A percentile compares a stretch with the other conserved stretches of the same genome.
These are phyloP conservation scores for Calvatia gigantea DNA, from an alignment of 768 basidiomycete species.

Conservation along the genomic window DNA sequence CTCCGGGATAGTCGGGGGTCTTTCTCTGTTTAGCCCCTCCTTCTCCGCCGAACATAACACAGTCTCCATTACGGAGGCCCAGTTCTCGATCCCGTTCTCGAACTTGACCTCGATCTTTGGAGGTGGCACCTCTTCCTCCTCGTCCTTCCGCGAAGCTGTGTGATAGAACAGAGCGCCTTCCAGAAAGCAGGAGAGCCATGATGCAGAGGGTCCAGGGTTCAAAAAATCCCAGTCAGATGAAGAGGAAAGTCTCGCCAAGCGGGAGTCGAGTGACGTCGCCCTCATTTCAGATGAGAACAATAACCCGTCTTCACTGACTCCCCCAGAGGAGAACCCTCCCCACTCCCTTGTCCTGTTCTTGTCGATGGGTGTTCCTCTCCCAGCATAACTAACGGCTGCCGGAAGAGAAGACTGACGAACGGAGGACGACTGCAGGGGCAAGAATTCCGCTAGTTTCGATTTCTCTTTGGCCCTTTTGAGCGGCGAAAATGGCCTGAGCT, in stretches of 20 bases:
- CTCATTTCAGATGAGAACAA: slow-evolving; percentile 33
- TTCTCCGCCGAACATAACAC: slow-evolving; percentile 26
- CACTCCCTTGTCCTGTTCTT: slow-evolving; percentile 40
- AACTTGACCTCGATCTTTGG: slow-evolving; percentile 30
- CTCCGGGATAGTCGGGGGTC: slow-evolving; percentile 1
- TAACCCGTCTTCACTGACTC: slow-evolving; percentile 42
- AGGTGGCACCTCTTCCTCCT: slow-evolving; percentile 17
- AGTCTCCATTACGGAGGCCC: slow-evolving; percentile 39
- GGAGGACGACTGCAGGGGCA: slow-evolving; percentile 24
- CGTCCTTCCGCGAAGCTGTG: slow-evolving; percentile 8
- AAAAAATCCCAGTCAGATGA: slow-evolving; percentile 40
- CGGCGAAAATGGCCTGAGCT: slow-evolving; percentile 17
- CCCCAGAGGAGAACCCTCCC: slow-evolving; percentile 35
- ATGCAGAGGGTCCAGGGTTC: slow-evolving; percentile 21
- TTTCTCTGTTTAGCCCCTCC: slow-evolving; percentile 10
- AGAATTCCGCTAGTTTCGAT: slow-evolving; percentile 14
- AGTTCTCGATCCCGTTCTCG: slow-evolving; percentile 32
- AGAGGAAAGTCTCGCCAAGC: slow-evolving; percentile 20
- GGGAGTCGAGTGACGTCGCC: slow-evolving; percentile 39
- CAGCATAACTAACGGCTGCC: slow-evolving; percentile 38
- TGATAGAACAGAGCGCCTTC: slow-evolving; percentile 6
- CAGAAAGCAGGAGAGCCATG: slow-evolving; percentile 15
- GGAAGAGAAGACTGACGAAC: slow-evolving; percentile 42
- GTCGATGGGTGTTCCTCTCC: slow-evolving; percentile 48
- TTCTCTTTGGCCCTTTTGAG: slow-evolving; percentile 20